phyloP scores from a whole-genome alignment of 1,139 yeast genomes.

The Yamadazyma membranifaciens region DNA sequence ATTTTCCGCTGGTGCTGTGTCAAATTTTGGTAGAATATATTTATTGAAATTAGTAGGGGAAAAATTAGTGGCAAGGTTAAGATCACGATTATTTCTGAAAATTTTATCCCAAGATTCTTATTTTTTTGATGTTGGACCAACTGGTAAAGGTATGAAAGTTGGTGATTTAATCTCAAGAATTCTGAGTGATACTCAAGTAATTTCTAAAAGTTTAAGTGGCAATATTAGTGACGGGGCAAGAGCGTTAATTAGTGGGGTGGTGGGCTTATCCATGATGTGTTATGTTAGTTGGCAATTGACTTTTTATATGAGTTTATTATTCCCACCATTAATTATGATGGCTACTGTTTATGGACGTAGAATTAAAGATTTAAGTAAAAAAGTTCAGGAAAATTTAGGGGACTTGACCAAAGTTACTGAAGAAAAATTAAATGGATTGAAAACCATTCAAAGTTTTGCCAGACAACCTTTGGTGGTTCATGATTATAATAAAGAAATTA shows the following conservation, averaged over 20 bases:
- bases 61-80: slow-evolving; percentile 75
- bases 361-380: slow-evolving; percentile 71
- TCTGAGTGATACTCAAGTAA: slow-evolving; percentile 87
- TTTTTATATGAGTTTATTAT: slow-evolving; percentile 67
- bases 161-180: slow-evolving; percentile 91
- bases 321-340: slow-evolving; percentile 80
- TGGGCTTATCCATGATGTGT: slow-evolving; percentile 86
- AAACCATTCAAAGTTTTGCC: slow-evolving; percentile 85
- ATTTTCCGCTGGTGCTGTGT: slow-evolving; percentile 65
- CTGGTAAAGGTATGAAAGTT: slow-evolving; percentile 56
- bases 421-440: slow-evolving; percentile 83
- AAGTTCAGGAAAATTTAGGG: slow-evolving; percentile 84
- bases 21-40: slow-evolving; percentile 80
- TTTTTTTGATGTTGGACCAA: slow-evolving; percentile 80
- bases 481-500: slow-evolving; percentile 60
- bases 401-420: slow-evolving; percentile 85
- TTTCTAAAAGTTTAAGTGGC: slow-evolving; percentile 82
- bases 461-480: slow-evolving; percentile 62
- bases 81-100: slow-evolving; percentile 73
- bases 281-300: slow-evolving; percentile 80
- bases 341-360: slow-evolving; percentile 77
- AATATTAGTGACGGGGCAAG: slow-evolving; percentile 90
- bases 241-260: slow-evolving; percentile 72
- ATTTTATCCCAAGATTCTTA: slow-evolving; percentile 86
- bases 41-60: slow-evolving; percentile 79